Conservation (phyloP, 352 stramenopile species). For the Phytophthora citricola region DNA sequence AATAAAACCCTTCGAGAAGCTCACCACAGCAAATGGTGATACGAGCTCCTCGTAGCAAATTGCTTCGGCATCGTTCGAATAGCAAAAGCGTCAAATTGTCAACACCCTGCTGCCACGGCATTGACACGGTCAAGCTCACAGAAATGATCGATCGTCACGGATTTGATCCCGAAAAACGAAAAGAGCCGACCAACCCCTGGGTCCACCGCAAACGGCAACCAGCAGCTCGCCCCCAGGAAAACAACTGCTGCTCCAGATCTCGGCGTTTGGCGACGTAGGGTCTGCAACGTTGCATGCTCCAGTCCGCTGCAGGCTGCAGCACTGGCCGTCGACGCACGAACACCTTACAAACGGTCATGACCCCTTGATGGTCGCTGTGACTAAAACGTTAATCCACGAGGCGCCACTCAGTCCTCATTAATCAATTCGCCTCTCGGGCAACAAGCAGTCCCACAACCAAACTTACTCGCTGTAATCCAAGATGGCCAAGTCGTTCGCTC, state of each 20-base stretch:
- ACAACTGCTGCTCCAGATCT: background rate
- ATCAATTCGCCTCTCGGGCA: no score
- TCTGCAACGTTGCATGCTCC: background rate
- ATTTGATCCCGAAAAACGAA: background rate
- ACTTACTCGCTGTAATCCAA: background rate
- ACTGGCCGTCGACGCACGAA: background rate
- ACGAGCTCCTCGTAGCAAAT: background rate
- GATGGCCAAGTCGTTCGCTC: conserved; percentile 18
- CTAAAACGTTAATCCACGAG: background rate
- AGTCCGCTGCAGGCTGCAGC: background rate
- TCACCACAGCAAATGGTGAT: background rate
- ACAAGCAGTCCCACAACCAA: no score
- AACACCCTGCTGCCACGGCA: no score
- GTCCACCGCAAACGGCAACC: background rate
- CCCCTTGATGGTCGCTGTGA: conserved; percentile 11
- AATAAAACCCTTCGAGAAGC: background rate
- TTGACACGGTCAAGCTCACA: background rate
- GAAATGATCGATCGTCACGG: background rate
- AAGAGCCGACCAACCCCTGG: no score
- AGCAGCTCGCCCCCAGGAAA: background rate
- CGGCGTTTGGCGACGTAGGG: background rate
- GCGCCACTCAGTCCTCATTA: background rate
- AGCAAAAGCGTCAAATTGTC: background rate
- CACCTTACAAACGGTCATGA: conserved; percentile 7
- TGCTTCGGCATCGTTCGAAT: background rate